These are phyloP conservation scores for Neohortaea acidophila DNA, from an alignment of 495 filamentous ascomycete species.

Conservation along the genomic window DNA sequence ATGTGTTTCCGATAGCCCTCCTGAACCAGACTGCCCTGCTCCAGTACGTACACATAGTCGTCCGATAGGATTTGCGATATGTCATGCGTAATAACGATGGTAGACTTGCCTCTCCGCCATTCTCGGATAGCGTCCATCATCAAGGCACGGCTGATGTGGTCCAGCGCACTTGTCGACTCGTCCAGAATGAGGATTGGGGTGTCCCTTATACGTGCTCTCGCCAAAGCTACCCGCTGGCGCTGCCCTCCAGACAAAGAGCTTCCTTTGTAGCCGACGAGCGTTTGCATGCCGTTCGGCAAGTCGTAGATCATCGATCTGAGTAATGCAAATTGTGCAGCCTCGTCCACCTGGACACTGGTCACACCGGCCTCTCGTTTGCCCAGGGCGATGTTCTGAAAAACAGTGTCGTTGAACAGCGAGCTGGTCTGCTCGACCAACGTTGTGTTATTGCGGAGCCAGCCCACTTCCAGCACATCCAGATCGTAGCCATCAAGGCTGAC, in stretches of 20 bases:
- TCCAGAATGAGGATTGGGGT: constrained; percentile 31
- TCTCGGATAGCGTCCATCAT: constrained; percentile 28
- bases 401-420: constrained; percentile 68
- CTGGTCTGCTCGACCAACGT: constrained; percentile 74
- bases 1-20: constrained; percentile 43
- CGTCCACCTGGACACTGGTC: constrained; percentile 37
- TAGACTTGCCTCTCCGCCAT: constrained; percentile 30
- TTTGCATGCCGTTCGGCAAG: constrained; percentile 62
- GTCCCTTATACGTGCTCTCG: constrained; percentile 28
- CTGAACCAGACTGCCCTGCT: constrained; percentile 53
- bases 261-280: constrained; percentile 54
- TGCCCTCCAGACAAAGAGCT: constrained; percentile 74
- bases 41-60: constrained; percentile 72
- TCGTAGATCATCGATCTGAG: constrained; percentile 55
- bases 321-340: constrained; percentile 48
- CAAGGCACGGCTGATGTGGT: constrained; percentile 25
- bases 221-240: constrained; percentile 30
- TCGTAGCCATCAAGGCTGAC: constrained; percentile 54
- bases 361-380: constrained; percentile 38
- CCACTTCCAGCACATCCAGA: constrained; percentile 44
- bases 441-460: constrained; percentile 66
- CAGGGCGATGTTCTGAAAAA: constrained; percentile 68
- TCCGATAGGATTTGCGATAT: constrained; percentile 57
- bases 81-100: constrained; percentile 57
- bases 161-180: constrained; percentile 32